Conservation (phyloP, 2,329 filamentous ascomycete species). For the Diaporthe capsici region DNA sequence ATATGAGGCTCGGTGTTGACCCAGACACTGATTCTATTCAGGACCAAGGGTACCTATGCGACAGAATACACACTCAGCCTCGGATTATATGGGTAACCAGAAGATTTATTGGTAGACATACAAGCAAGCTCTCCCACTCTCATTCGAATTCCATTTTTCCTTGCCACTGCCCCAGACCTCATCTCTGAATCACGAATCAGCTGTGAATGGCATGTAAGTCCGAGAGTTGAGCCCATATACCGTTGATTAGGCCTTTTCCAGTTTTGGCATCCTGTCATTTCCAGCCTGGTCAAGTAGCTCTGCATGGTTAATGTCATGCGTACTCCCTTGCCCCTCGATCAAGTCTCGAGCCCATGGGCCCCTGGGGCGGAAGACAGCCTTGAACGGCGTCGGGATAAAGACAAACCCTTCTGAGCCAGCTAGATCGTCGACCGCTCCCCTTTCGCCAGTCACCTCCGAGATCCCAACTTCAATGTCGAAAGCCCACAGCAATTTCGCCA, state of each 20-base stretch:
- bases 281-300: not conserved
- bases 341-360: not conserved
- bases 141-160: too few species aligned
- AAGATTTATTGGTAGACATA: too few species aligned
- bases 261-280: not conserved
- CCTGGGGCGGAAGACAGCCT: not conserved
- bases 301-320: not conserved
- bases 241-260: not conserved
- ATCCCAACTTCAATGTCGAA: not conserved
- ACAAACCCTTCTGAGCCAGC: not conserved
- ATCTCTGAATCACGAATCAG: too few species aligned
- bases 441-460: not conserved
- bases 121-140: too few species aligned
- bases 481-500: not conserved
- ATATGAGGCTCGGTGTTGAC: too few species aligned
- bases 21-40: too few species aligned
- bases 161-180: too few species aligned
- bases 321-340: not conserved
- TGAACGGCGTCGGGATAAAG: not conserved
- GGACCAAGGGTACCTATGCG: too few species aligned
- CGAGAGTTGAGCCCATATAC: not conserved
- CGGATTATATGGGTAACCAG: too few species aligned
- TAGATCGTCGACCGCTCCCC: not conserved
- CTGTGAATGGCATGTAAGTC: not conserved
- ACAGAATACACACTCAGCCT: too few species aligned